These are phyloP conservation scores for Phytophthora melonis DNA, from an alignment of 352 stramenopile species.

Conservation along the genomic window DNA sequence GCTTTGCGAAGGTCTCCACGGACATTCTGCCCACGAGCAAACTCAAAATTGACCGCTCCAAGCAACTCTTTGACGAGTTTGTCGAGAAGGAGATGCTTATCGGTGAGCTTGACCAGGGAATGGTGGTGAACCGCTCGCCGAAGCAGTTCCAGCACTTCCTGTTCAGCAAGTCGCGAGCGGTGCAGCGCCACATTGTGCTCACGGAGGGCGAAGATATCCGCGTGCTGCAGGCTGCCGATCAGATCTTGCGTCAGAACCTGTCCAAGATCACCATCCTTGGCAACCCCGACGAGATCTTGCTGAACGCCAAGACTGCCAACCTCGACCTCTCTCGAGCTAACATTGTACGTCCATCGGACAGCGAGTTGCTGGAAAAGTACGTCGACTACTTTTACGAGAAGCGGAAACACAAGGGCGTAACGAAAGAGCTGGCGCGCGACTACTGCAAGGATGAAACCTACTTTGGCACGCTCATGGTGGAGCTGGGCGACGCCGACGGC, in stretches of 20 bases:
- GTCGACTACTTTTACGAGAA: constrained; percentile 72
- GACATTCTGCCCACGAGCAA: constrained; percentile 78
- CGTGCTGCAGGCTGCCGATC: constrained; percentile 81
- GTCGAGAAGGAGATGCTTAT: constrained; percentile 75
- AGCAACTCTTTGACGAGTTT: constrained; percentile 70
- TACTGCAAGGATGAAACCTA: constrained; percentile 76
- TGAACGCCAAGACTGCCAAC: constrained; percentile 68
- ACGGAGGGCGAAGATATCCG: constrained; percentile 86
- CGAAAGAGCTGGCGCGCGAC: constrained; percentile 59
- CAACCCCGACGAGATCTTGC: constrained; percentile 68
- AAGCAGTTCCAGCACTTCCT: constrained; percentile 91
- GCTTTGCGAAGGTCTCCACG: constrained; percentile 65
- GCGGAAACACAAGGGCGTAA: constrained; percentile 88
- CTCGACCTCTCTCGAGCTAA: constrained; percentile 69
- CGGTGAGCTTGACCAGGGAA: constrained; percentile 68
- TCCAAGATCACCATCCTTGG: constrained; percentile 84
- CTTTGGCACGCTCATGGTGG: constrained; percentile 90
- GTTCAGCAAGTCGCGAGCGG: constrained; percentile 74
- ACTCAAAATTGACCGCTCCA: constrained; percentile 76
- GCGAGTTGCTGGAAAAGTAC: constrained; percentile 65
- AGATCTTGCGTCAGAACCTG: constrained; percentile 72
- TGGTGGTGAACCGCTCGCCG: constrained; percentile 71
- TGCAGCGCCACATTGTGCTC: constrained; percentile 85
- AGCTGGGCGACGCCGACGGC: constrained; percentile 79
- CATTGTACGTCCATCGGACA: constrained; percentile 66